Evolutionary conservation across 331 rosid genomes (phyloP).

Genomic region (Dryas integrifolia): DNA sequence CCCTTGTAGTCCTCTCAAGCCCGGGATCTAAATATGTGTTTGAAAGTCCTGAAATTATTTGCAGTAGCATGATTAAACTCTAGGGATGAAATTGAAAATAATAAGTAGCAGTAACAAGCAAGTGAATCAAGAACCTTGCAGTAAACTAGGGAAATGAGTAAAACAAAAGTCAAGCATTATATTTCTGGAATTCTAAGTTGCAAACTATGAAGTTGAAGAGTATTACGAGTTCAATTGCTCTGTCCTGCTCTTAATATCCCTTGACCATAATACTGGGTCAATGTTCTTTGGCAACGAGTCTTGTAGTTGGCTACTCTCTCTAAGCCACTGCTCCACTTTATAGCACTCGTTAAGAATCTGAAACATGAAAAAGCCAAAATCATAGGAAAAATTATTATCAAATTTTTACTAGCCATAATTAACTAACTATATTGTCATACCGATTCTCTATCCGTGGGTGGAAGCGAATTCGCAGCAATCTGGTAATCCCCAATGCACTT

Average conservation of each 20-base stretch:
- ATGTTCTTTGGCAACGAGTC: slow-evolving; percentile 39
- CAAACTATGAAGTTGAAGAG: slow-evolving; percentile 10
- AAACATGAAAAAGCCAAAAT: slow-evolving; percentile 9
- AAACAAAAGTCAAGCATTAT: neutral
- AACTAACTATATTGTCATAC: slow-evolving; percentile 23
- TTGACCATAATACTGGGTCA: slow-evolving; percentile 53
- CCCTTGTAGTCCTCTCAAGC: slow-evolving; percentile 43
- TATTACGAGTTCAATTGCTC: slow-evolving; percentile 48
- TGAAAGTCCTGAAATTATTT: slow-evolving; percentile 55
- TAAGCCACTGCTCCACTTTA: slow-evolving; percentile 51
- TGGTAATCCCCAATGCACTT: slow-evolving; percentile 42
- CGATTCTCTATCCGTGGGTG: slow-evolving; percentile 35
- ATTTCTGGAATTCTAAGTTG: neutral
- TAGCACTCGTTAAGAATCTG: slow-evolving; percentile 49
- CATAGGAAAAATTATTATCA: slow-evolving; percentile 10
- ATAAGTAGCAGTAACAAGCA: neutral
- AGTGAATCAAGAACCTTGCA: neutral
- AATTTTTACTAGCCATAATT: neutral
- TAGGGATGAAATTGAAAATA: neutral
- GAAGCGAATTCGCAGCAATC: slow-evolving; percentile 35
- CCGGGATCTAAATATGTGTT: slow-evolving; percentile 42
- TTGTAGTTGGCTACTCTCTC: slow-evolving; percentile 44
- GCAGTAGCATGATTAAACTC: slow-evolving; percentile 13
- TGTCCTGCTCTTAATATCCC: slow-evolving; percentile 40
- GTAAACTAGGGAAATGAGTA: neutral